Conservation (phyloP, 257 asterid species). For the Penstemon barbatus region DNA sequence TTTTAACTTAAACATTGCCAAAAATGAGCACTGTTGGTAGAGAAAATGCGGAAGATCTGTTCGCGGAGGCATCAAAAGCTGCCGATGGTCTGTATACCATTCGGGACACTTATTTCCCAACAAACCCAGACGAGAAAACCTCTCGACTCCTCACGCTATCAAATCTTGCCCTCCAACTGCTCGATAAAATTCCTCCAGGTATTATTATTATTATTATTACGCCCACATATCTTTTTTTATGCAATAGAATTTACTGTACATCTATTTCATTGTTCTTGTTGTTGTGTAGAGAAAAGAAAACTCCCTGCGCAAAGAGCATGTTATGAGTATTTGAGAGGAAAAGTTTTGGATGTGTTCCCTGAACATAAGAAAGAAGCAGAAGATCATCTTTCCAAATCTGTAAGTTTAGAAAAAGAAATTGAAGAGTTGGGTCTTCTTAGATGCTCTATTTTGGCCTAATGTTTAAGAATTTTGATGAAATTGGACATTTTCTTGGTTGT, state of each 20-base stretch:
- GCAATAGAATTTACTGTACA: not conserved
- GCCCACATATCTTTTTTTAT: not conserved
- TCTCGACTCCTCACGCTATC: conserved; percentile 49
- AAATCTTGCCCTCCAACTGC: conserved; percentile 50
- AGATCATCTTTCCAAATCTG: conserved; percentile 95
- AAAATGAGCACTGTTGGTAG: conserved; percentile 41
- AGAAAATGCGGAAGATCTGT: conserved; percentile 49
- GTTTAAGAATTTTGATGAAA: conserved; percentile 7
- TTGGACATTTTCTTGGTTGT: not conserved
- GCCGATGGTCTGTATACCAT: conserved; percentile 56
- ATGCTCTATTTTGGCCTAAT: not conserved
- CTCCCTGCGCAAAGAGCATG: conserved; percentile 65
- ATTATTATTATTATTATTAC: not conserved
- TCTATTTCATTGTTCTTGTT: conserved; percentile 12
- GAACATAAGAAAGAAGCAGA: conserved; percentile 89
- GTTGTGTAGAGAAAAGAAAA: conserved; percentile 69
- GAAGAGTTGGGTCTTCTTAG: conserved; percentile 11
- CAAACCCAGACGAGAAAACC: conserved; percentile 54
- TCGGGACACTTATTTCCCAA: conserved; percentile 62
- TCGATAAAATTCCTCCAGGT: conserved; percentile 75
- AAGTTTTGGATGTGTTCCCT: conserved; percentile 72
- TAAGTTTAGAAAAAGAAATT: conserved; percentile 35
- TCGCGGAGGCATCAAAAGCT: conserved; percentile 51
- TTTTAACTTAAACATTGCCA: not conserved
- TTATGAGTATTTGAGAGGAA: conserved; percentile 83